phyloP scores from a whole-genome alignment of 176 grass and related monocot genomes.

The Tillandsia fasciculata region DNA sequence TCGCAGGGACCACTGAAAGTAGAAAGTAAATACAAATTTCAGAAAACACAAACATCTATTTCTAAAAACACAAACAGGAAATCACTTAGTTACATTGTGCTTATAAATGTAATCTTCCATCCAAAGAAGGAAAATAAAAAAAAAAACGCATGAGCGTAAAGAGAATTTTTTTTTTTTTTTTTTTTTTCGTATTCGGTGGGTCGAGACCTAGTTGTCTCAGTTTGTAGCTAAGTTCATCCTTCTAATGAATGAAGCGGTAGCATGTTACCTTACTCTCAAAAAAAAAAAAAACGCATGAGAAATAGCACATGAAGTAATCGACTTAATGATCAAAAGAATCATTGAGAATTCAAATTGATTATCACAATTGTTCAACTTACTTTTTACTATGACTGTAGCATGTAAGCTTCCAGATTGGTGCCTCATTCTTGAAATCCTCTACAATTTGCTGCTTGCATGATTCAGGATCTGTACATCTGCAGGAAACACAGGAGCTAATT shows the following conservation, averaged over 20 bases:
- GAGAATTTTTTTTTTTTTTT: no score
- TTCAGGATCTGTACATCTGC: slow-evolving; percentile 62
- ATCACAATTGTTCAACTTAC: slow-evolving; percentile 19
- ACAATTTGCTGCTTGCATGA: slow-evolving; percentile 62
- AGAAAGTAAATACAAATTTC: slow-evolving; percentile 7
- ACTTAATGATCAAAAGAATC: background rate
- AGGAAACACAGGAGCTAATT: slow-evolving; percentile 17
- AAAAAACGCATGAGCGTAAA: no score
- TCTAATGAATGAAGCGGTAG: no score
- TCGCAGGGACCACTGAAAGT: slow-evolving; percentile 64
- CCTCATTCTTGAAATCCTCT: slow-evolving; percentile 83
- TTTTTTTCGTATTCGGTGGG: no score
- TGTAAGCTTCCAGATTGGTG: slow-evolving; percentile 86
- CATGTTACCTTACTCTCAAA: no score
- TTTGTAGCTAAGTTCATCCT: no score
- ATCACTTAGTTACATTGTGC: background rate
- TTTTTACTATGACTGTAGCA: slow-evolving; percentile 71
- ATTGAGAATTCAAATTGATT: background rate
- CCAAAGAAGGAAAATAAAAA: background rate
- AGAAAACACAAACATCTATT: slow-evolving; percentile 8
- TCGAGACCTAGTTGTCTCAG: no score
- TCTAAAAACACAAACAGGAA: slow-evolving; percentile 12
- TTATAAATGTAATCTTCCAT: background rate
- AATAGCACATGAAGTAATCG: background rate
- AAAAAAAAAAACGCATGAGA: no score